Evolutionary conservation across 2,329 filamentous ascomycete species (phyloP), one percentile per base, ranked within the genome.

Genomic region (Capronia coronata): DNA sequence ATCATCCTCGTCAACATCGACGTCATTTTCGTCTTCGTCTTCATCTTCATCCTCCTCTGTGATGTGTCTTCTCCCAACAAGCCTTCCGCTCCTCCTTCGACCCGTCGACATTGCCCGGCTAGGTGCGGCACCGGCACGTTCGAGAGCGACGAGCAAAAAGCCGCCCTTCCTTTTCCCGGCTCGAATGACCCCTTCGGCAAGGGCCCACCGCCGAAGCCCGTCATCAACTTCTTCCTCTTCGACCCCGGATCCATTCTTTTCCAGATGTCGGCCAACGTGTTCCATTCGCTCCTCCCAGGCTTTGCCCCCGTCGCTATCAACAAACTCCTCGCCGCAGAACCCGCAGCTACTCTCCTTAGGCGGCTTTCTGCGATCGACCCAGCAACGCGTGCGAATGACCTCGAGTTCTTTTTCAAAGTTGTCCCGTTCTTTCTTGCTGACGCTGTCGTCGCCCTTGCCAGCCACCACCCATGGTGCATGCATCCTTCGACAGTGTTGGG

Each of bases 251-350:
- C 67, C 57, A 6, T 65, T 64, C 57, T 83, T 83, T 67, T 93
- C 87, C 39, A 91, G 75, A 65, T 96, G 90, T 51, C 79, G 76
- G 0, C 86, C 87, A 2, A 94, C 79, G 67, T 96, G 90, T 66
- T 96, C 90, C 81, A 94, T 87, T 19, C 86, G 76, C 49, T 83
- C 76, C 51, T 93, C 85, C 89, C 89, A 95, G 9, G 80, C 80
- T 4, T 72, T 75, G 0, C 44, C 25, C 21, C 51, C 46, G 14
- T 46, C 46, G 35, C 46, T 43, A 21, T 58, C 55, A 21, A 52
- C 45, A 30, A 61, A 56, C 6, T 40, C 37, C 41, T 62, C 50
- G 2, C 49, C 61, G 65, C 90, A 96, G 54, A 77, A 78, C 0
- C 63, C 60, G 1, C 79, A 79, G 0, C 83, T 76, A 61, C 87